A percentile compares a stretch with the other conserved stretches of the same genome.
These are phyloP conservation scores for Cryptosporidium sp. DNA, from an alignment of 169 alveolate species.

Conservation along the genomic window DNA sequence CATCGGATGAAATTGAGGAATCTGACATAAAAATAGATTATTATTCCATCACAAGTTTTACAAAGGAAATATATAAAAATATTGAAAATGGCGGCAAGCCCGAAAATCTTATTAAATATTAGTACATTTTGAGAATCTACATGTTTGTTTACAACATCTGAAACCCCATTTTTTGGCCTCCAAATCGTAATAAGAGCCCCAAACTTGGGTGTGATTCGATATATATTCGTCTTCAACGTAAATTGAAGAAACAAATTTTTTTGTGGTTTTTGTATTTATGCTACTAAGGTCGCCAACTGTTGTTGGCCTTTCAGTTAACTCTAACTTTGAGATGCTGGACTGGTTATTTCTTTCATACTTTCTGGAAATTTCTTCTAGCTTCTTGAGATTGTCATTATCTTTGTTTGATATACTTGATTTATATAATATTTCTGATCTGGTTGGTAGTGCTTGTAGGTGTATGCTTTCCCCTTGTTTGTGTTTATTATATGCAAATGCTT, in stretches of 20 bases:
- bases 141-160: conserved; percentile 84
- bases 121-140: conserved; percentile 49
- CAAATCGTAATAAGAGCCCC: conserved; percentile 89
- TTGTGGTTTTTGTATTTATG: neutral
- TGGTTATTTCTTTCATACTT: conserved; percentile 20
- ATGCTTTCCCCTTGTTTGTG: conserved; percentile 59
- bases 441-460: conserved; percentile 59
- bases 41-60: conserved; percentile 26
- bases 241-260: conserved; percentile 73
- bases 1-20: conserved; percentile 66
- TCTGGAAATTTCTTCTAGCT: conserved; percentile 12
- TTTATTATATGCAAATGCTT: conserved; percentile 43
- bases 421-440: conserved; percentile 56
- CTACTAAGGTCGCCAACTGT: neutral
- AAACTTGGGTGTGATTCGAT: conserved; percentile 87
- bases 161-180: conserved; percentile 89
- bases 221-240: conserved; percentile 86
- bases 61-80: neutral
- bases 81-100: conserved; percentile 39
- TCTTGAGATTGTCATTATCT: neutral
- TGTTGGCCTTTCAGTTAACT: conserved; percentile 11
- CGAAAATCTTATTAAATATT: neutral
- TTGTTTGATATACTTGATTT: conserved; percentile 33
- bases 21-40: conserved; percentile 43
- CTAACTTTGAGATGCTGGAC: neutral